Base-by-base conservation (phyloP, 2,329 filamentous ascomycete genomes). In the Nemania abortiva region DNA sequence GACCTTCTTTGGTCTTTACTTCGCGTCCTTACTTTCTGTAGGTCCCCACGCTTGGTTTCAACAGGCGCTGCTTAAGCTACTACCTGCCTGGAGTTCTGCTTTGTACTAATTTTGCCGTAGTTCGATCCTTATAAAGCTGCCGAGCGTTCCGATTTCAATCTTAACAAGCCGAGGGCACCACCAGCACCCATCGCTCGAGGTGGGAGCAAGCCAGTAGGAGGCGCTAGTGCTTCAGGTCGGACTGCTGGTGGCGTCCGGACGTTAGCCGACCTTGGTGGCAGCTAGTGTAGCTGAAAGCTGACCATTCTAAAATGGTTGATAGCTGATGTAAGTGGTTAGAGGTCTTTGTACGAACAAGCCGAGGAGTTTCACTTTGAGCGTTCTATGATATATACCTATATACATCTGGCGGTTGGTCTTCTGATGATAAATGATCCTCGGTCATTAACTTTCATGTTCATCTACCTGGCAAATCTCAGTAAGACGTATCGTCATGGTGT, bases 71-170 rank as follows among this genome's bases (percentile, higher is more conserved):
- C 34, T 24, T 29, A 18, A 20, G 6, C 50, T 15, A 60, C 5
- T 6, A 13, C 18, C 22, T 45, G 2, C 24, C 6, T 15, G 24
- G n/a, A 10, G 13, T 27, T 34, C 9, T 29, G 6, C 31, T 3
- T 13, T 13, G 15, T 66, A 22, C 53, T 65, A 42, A 62, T 29
- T 6, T 5, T 49, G 6, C 56, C n/a, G 18, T 69, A 90, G 85
- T 84, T 91, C 63, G 89, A 91, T 75, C 85, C 87, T 0, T 90
- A 89, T 78, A 87, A 86, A 74, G 83, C 88, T 2, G 89, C 88
- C 2, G 86, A 90, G 78, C 83, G 82, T 54, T 90, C 88, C 22
- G 80, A 80, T 18, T 91, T 89, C 80, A 91, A 90, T 70, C 75
- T 86, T 18, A 82, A 86, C 61, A 85, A 80, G 13, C 79, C 82